A percentile compares a stretch with the other conserved stretches of the same genome.
These are phyloP conservation scores for Cryphonectria radicalis DNA, from an alignment of 2,329 filamentous ascomycete genomes.

Conservation along the genomic window DNA sequence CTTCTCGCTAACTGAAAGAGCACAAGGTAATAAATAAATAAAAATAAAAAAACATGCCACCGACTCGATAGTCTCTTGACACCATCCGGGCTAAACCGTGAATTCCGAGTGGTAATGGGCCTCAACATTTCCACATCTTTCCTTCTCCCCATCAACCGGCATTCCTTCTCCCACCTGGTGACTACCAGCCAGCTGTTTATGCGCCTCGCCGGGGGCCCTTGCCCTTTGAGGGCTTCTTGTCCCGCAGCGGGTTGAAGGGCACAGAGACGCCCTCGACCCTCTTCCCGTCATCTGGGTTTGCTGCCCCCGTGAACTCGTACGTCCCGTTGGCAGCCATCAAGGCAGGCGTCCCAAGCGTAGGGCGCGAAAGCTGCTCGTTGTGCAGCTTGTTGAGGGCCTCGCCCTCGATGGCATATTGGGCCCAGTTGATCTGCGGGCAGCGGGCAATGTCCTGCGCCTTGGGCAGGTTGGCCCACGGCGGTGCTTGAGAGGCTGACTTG, in stretches of 20 bases:
- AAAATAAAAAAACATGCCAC: neutral
- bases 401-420: conserved; percentile 89
- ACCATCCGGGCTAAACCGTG: neutral
- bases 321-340: conserved; percentile 44
- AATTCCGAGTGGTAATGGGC: neutral
- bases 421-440: conserved; percentile 91
- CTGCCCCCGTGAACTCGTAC: conserved; percentile 54
- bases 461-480: conserved; percentile 69
- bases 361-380: conserved; percentile 73
- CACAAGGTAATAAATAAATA: neutral
- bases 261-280: conserved; percentile 57
- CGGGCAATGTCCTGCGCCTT: conserved; percentile 81
- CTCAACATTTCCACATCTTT: neutral
- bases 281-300: conserved; percentile 44
- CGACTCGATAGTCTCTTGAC: neutral
- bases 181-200: neutral
- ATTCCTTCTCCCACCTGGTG: neutral
- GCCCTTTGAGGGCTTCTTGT: conserved; percentile 46
- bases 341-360: conserved; percentile 60
- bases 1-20: neutral
- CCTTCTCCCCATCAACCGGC: neutral
- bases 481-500: conserved; percentile 22
- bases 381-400: conserved; percentile 84
- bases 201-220: conserved; percentile 22
- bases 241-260: conserved; percentile 59